Evolutionary conservation across 2,329 filamentous ascomycete species (phyloP), one percentile per base, ranked within the genome.

Genomic region (Periglandula ipomoeae): DNA sequence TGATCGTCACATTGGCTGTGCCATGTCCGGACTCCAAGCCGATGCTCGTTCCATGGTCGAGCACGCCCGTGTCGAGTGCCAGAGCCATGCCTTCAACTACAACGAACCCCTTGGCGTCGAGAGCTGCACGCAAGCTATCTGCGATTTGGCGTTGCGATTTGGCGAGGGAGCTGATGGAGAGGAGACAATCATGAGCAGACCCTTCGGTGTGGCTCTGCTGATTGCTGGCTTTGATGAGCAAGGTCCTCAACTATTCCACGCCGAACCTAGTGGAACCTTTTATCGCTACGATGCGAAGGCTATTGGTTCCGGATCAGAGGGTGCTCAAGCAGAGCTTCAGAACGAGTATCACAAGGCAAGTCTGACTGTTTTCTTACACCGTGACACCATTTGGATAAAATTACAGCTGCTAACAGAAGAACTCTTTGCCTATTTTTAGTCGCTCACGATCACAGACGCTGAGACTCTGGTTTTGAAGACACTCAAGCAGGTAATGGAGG

Each of bases 231-330:
- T 89, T 69, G 93, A 98, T 67, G 91, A 97, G 76, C 89, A 97
- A 66, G 93, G 93, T 13, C 93, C 93, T 55, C 88, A 90, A 68
- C 78, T 98, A 75, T 98, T 96, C 72, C 93, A 98, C 67, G 93
- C 93, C 55, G 93, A 98, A 72, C 93, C 93, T 37, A 95, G 89
- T 58, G 93, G 93, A 55, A 98, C 93, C 43, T 98, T 98, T 70
- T 98, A 98, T 74, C 85, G 91, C 64, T 98, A 98, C 71, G 93
- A 98, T 66, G 93, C 93, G 58, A 98, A 98, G 75, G 93, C 93
- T 52, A 98, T 98, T 63, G 93, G 93, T 39, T 96, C 90, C 44
- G 93, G 93, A 58, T 95, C 89, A 52, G 93, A 98, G 72, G 93
- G 93, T 57, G 93, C 93, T 43, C 93, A 98, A 71, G 93, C 93